These are phyloP conservation scores for Cryphonectria carpinicola DNA, from an alignment of 2,329 filamentous ascomycete genomes.

Conservation along the genomic window DNA sequence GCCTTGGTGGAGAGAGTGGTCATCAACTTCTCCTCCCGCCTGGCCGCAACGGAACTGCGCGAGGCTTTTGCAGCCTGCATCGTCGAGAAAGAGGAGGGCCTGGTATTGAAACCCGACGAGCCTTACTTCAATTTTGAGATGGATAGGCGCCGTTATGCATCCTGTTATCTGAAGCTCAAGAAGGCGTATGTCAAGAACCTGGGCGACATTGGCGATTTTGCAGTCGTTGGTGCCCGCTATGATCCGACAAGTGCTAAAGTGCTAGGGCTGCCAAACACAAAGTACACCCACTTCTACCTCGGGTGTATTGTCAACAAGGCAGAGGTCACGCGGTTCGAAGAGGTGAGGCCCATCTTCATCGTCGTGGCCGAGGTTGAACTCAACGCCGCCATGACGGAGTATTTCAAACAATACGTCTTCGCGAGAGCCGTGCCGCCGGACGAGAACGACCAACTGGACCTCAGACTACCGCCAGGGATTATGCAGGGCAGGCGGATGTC, in stretches of 20 bases:
- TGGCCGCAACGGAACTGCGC: slow-evolving; percentile 59
- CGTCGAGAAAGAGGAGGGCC: slow-evolving; percentile 70
- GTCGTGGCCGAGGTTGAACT: slow-evolving; percentile 68
- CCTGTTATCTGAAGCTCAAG: slow-evolving; percentile 79
- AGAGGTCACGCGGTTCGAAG: slow-evolving; percentile 54
- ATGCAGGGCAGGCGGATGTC: slow-evolving; percentile 48
- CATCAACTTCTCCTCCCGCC: slow-evolving; percentile 64
- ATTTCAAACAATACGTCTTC: slow-evolving; percentile 53
- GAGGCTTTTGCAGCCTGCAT: slow-evolving; percentile 71
- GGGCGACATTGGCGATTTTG: slow-evolving; percentile 83
- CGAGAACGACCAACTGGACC: slow-evolving; percentile 45
- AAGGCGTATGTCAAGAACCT: slow-evolving; percentile 80
- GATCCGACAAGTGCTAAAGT: slow-evolving; percentile 64
- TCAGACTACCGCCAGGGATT: slow-evolving; percentile 52
- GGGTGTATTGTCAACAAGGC: slow-evolving; percentile 75
- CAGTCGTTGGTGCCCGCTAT: slow-evolving; percentile 75
- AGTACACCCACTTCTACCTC: slow-evolving; percentile 81
- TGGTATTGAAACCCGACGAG: slow-evolving; percentile 79
- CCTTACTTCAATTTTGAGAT: slow-evolving; percentile 70
- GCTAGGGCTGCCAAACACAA: slow-evolving; percentile 55
- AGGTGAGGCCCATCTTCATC: slow-evolving; percentile 61
- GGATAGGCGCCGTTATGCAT: slow-evolving; percentile 42
- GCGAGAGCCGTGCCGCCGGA: slow-evolving; percentile 45
- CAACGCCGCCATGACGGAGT: slow-evolving; percentile 53
- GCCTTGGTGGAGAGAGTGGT: slow-evolving; percentile 68